Conservation (phyloP, 805 yeast species). For the Ogataea paradorogensis region DNA sequence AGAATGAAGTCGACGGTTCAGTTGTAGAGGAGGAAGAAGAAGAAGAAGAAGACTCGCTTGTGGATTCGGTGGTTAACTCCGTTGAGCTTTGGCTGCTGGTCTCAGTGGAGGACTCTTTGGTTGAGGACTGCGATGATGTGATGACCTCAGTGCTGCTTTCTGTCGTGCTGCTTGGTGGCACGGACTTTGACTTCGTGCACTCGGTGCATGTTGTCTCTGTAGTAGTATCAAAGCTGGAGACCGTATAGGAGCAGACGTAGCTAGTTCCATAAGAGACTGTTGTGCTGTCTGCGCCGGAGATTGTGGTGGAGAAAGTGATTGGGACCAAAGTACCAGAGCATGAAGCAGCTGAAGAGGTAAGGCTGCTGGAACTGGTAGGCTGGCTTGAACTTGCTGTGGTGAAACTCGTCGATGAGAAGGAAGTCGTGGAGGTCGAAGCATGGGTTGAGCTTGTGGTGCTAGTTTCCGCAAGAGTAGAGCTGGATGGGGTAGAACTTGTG, state of each 20-base stretch:
- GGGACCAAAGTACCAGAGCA: conserved; percentile 4
- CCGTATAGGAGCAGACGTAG: conserved; percentile 2
- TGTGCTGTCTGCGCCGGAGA: conserved; percentile 1
- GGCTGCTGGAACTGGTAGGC: conserved; percentile 1
- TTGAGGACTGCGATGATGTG: neutral
- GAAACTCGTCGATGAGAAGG: no score
- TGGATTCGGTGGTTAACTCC: neutral
- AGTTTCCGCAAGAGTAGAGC: neutral
- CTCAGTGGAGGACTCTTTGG: neutral
- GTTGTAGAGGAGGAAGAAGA: neutral
- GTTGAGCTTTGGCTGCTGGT: neutral
- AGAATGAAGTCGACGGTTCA: neutral
- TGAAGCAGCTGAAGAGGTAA: neutral
- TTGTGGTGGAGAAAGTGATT: neutral
- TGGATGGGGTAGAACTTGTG: neutral
- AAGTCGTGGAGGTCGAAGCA: conserved; percentile 4
- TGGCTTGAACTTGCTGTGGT: no score
- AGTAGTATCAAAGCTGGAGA: conserved; percentile 3
- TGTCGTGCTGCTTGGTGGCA: neutral
- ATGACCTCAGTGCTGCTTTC: neutral
- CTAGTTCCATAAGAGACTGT: conserved; percentile 1
- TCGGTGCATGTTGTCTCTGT: conserved; percentile 9
- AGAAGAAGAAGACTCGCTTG: neutral
- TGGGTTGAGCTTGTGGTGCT: conserved; percentile 6
- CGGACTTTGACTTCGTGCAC: conserved; percentile 3